phyloP scores from a whole-genome alignment of 768 basidiomycete species.

The Saitozyma sp. region DNA sequence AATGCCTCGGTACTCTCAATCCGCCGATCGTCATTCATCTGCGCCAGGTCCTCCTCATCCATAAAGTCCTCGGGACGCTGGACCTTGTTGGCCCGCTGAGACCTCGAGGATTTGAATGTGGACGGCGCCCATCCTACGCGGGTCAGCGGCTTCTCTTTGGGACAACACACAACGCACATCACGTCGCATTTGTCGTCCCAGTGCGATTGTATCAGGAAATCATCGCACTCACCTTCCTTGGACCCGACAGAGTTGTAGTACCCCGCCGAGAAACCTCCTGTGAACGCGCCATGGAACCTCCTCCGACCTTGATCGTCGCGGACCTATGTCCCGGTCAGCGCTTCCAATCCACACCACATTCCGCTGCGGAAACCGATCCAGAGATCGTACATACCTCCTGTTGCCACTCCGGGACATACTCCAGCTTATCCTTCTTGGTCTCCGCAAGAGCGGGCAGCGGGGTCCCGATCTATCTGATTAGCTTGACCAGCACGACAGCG shows the following conservation, averaged over 20 bases:
- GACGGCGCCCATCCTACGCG: slow-evolving; percentile 85
- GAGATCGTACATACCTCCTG: slow-evolving; percentile 69
- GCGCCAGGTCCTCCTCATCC: slow-evolving; percentile 96
- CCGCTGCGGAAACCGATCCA: slow-evolving; percentile 15
- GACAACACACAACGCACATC: background rate
- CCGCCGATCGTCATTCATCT: slow-evolving; percentile 69
- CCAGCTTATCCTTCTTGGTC: slow-evolving; percentile 79
- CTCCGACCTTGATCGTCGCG: slow-evolving; percentile 89
- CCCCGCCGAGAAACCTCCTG: slow-evolving; percentile 95
- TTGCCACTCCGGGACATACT: slow-evolving; percentile 97
- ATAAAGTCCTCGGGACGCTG: slow-evolving; percentile 84
- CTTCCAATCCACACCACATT: background rate
- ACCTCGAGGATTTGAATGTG: slow-evolving; percentile 86
- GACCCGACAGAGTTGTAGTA: slow-evolving; percentile 96
- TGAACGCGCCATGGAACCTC: slow-evolving; percentile 96
- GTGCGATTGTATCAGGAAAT: background rate
- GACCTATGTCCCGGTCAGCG: slow-evolving; percentile 58
- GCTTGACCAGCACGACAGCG: slow-evolving; percentile 5
- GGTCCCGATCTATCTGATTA: slow-evolving; percentile 79
- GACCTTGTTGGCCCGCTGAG: slow-evolving; percentile 58
- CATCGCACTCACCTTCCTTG: slow-evolving; percentile 70
- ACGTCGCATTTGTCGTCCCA: background rate
- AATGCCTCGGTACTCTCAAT: slow-evolving; percentile 70
- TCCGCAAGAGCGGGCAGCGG: slow-evolving; percentile 85
- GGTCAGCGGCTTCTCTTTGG: background rate